These are phyloP conservation scores for Adansonia digitata DNA, from an alignment of 345 rosid species.

Conservation along the genomic window DNA sequence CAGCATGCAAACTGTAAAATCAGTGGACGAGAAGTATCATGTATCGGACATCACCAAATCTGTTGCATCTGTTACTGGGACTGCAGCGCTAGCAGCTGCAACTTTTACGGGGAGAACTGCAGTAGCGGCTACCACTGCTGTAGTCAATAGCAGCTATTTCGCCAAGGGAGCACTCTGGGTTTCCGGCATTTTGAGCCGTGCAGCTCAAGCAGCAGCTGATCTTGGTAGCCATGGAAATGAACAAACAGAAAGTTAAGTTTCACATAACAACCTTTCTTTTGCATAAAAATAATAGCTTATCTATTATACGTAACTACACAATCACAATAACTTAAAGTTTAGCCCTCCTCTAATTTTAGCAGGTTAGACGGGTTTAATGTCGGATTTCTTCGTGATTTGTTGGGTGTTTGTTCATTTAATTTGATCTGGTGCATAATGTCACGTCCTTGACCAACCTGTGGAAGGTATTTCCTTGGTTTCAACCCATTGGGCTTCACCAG, in stretches of 20 bases:
- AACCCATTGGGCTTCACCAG: no score
- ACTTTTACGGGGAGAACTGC: conserved; percentile 58
- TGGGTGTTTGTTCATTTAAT: neutral
- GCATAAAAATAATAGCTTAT: conserved; percentile 6
- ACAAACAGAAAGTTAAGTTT: conserved; percentile 10
- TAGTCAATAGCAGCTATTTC: conserved; percentile 66
- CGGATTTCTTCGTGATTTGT: neutral
- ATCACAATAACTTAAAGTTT: neutral
- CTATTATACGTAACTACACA: neutral
- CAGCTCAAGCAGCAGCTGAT: conserved; percentile 68
- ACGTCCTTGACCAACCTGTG: no score
- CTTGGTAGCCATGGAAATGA: conserved; percentile 45
- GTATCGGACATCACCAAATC: conserved; percentile 63
- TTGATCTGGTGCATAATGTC: neutral
- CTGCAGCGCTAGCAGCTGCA: conserved; percentile 64
- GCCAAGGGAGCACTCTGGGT: conserved; percentile 86
- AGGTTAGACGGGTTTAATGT: conserved; percentile 1
- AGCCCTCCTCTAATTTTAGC: neutral
- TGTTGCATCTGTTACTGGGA: conserved; percentile 59
- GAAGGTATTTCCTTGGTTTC: no score
- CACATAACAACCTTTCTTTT: neutral
- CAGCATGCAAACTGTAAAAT: conserved; percentile 53
- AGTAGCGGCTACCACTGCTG: conserved; percentile 55
- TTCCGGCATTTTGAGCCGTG: conserved; percentile 55
- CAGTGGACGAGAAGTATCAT: conserved; percentile 64